Conservation (phyloP, 2,329 filamentous ascomycete genomes). For the Sporothrix curviconia region DNA sequence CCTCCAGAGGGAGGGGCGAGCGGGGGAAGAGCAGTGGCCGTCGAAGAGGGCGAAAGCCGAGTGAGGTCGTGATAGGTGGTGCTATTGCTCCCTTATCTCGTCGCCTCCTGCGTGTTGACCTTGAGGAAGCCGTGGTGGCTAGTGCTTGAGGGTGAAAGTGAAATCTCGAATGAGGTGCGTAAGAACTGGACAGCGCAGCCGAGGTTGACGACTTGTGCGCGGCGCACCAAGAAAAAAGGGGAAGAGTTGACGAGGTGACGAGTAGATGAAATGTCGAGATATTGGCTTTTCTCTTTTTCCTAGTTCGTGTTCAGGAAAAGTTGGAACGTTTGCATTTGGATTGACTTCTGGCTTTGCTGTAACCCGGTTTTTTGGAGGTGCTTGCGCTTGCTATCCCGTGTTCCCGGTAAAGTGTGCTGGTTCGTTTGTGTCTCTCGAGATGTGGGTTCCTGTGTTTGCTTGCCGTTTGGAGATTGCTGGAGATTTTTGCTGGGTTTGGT, state of each 20-base stretch:
- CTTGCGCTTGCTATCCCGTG: too few relatives aligned
- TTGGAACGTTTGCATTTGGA: too few relatives aligned
- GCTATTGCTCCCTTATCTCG: not conserved
- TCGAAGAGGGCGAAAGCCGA: not conserved
- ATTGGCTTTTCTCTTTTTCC: too few relatives aligned
- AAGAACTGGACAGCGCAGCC: not conserved
- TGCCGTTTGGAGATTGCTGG: not conserved
- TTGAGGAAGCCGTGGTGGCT: constrained; percentile 11
- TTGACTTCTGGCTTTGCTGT: too few relatives aligned
- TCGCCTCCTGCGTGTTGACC: not conserved
- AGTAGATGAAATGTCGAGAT: too few relatives aligned
- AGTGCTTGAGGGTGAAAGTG: not conserved
- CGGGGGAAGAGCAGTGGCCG: constrained; percentile 24
- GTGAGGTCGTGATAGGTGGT: not conserved
- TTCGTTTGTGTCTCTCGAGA: not conserved
- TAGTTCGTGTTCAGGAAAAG: too few relatives aligned
- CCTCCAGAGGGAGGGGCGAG: constrained; percentile 58
- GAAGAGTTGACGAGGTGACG: too few relatives aligned
- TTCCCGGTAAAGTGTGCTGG: too few relatives aligned
- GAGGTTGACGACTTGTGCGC: not conserved
- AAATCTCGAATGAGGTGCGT: too few relatives aligned
- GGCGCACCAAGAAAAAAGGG: too few relatives aligned
- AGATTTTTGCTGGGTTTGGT: not conserved
- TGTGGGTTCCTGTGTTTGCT: not conserved
- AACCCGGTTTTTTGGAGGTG: too few relatives aligned